Percentiles rank a stretch among this genome's conserved stretches.
Conservation (phyloP, 1,139 yeast genomes). For the Meyerozyma elateridarum region DNA sequence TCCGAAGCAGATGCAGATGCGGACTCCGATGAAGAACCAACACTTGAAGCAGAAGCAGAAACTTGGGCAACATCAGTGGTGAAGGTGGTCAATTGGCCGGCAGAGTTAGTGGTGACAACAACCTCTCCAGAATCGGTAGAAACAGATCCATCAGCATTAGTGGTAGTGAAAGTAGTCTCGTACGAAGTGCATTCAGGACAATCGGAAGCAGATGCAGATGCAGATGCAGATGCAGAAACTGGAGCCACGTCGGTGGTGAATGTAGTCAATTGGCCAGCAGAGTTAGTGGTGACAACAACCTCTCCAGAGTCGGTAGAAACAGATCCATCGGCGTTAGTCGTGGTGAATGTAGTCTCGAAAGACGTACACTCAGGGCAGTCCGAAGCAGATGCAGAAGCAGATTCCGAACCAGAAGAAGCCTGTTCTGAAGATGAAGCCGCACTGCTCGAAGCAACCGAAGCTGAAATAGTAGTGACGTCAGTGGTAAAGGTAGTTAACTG, state of each 20-base stretch:
- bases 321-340: constrained; percentile 6
- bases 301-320: constrained; percentile 4
- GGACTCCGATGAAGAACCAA: background rate
- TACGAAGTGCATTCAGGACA: constrained; percentile 6
- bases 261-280: constrained; percentile 1
- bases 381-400: background rate
- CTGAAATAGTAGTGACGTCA: too few relatives aligned
- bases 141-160: constrained; percentile 8
- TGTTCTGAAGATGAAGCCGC: background rate
- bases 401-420: too few relatives aligned
- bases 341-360: constrained; percentile 3
- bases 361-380: background rate
- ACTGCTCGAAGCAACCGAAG: background rate
- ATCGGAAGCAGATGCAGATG: background rate
- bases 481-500: background rate
- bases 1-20: constrained; percentile 2
- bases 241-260: constrained; percentile 1
- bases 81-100: background rate
- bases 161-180: constrained; percentile 7
- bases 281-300: constrained; percentile 3
- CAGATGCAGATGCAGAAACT: constrained; percentile 2
- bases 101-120: constrained; percentile 6
- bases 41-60: too few relatives aligned
- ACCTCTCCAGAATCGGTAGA: constrained; percentile 7
- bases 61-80: background rate